Conservation (phyloP, 306 rosid genomes). For the apple (Malus domestica) region DNA sequence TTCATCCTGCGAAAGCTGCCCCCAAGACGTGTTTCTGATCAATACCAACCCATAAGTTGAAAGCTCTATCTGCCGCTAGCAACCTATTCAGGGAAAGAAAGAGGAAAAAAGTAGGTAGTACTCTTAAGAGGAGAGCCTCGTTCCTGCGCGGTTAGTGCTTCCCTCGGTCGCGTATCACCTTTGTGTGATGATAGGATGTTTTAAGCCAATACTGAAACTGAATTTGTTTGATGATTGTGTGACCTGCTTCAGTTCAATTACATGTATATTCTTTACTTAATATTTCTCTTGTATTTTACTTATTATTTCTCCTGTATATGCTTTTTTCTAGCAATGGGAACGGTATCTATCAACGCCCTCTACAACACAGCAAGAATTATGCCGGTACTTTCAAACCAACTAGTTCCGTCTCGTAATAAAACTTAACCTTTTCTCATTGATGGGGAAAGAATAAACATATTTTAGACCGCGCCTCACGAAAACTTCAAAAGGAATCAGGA, state of each 20-base stretch:
- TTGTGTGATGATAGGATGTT: too few species aligned
- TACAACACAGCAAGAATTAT: not conserved
- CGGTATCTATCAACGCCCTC: not conserved
- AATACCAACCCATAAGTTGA: slow-evolving; percentile 65
- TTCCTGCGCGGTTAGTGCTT: too few species aligned
- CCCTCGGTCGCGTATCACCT: too few species aligned
- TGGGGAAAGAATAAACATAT: not conserved
- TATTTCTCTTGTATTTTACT: not conserved
- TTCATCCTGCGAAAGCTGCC: slow-evolving; percentile 70
- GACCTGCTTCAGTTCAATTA: not conserved
- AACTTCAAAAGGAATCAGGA: too few species aligned
- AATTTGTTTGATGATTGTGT: not conserved
- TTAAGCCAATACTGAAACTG: not conserved
- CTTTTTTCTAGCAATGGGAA: not conserved
- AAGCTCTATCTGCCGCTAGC: not conserved
- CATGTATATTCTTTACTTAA: not conserved
- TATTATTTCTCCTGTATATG: not conserved
- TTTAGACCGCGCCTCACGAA: not conserved
- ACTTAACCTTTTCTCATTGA: not conserved
- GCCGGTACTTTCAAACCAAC: too few species aligned
- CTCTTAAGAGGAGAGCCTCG: too few species aligned
- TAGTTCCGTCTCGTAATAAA: too few species aligned
- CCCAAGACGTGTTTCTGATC: slow-evolving; percentile 59
- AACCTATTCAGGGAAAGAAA: too few species aligned
- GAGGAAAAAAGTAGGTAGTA: too few species aligned